Percentiles rank a stretch among this genome's conserved stretches.
phyloP scores from a whole-genome alignment of 2,329 filamentous ascomycete species.

The Chrysoporthe austroafricana region DNA sequence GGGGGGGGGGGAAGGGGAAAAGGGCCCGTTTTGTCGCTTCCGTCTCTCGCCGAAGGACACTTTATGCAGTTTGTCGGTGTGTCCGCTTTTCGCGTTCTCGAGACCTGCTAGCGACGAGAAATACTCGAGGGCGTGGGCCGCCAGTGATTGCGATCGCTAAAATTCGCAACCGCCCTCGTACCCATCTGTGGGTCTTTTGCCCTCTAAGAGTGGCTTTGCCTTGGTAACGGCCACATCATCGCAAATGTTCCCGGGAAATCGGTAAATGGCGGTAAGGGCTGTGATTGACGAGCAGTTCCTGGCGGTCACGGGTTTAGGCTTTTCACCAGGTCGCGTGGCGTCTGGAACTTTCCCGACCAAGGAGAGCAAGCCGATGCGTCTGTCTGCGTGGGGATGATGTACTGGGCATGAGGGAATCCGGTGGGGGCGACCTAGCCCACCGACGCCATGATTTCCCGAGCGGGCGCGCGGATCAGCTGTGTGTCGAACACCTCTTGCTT shows the following conservation, averaged over 20 bases:
- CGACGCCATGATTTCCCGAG: not conserved
- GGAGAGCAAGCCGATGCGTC: not conserved
- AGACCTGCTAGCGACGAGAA: not conserved
- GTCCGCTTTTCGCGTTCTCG: not conserved
- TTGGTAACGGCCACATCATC: not conserved
- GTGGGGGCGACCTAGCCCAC: not conserved
- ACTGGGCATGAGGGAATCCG: not conserved
- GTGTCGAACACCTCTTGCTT: not conserved
- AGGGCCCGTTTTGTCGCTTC: not conserved
- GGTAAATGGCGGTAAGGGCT: constrained; percentile 17
- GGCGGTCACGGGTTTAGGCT: constrained; percentile 11
- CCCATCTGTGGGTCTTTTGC: constrained; percentile 4
- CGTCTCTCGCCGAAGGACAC: not conserved
- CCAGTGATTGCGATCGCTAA: constrained; percentile 7
- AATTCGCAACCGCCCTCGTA: not conserved
- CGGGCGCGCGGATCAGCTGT: not conserved
- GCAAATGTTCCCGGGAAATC: not conserved
- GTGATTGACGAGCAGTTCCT: constrained; percentile 11
- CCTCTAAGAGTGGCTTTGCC: not conserved
- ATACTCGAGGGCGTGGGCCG: constrained; percentile 1
- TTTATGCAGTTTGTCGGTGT: constrained; percentile 2
- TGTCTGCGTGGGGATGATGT: not conserved
- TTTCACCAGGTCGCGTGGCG: not conserved
- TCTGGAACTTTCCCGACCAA: not conserved
- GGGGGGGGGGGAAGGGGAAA: not conserved